A percentile compares a stretch with the other conserved stretches of the same genome.
phyloP scores from a whole-genome alignment of 306 rosid species.

The Astragalus membranaceus region DNA sequence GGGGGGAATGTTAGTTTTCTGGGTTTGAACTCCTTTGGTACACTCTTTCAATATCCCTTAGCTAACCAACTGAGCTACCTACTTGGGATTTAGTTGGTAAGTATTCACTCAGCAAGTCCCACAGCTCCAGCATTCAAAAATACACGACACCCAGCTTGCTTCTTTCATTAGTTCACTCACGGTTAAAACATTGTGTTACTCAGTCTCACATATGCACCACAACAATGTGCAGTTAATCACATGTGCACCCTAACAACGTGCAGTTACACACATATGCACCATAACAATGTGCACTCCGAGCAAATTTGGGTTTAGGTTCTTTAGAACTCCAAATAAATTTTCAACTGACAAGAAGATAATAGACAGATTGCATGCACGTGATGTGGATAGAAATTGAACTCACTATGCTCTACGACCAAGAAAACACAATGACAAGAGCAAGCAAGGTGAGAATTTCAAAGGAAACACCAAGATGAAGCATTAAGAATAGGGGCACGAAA shows the following conservation, averaged over 20 bases:
- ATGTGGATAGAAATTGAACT: not conserved
- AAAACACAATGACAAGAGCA: not conserved
- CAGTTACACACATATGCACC: too few relatives aligned
- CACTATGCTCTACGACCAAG: not conserved
- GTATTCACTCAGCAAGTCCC: not conserved
- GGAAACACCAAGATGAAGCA: not conserved
- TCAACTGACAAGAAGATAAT: not conserved
- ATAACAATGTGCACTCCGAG: not conserved
- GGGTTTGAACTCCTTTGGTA: too few relatives aligned
- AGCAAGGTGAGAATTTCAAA: not conserved
- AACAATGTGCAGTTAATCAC: not conserved
- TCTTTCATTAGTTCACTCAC: not conserved
- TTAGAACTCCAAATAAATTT: not conserved
- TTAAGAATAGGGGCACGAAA: too few relatives aligned
- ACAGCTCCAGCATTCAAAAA: not conserved
- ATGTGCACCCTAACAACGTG: not conserved
- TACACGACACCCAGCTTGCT: not conserved
- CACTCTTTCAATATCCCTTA: too few relatives aligned
- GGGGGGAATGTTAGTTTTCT: too few relatives aligned
- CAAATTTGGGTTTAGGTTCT: not conserved
- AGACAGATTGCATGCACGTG: not conserved
- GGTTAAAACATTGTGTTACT: not conserved
- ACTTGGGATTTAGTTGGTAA: not conserved
- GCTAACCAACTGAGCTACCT: too few relatives aligned
- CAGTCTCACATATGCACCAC: too few relatives aligned